Conservation (phyloP, 768 basidiomycete species). For the Rhizopogon salebrosus region DNA sequence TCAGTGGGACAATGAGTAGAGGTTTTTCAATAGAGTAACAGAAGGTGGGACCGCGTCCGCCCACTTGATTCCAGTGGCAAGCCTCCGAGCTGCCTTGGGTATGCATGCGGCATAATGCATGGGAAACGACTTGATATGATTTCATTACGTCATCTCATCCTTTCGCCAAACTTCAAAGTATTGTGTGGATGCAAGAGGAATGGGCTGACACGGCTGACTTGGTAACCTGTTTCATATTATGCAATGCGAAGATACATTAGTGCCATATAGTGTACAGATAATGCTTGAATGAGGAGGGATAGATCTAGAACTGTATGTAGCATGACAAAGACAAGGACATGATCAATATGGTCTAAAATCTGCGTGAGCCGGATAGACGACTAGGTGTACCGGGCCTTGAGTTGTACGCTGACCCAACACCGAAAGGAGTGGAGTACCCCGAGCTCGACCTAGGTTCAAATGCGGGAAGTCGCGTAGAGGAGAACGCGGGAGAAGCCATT, state of each 20-base stretch:
- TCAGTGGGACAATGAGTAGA: too few species aligned
- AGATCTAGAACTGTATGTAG: slow-evolving; percentile 7
- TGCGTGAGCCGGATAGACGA: slow-evolving; percentile 34
- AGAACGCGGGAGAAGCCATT: slow-evolving; percentile 43
- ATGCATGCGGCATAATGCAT: neutral
- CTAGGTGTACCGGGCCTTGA: slow-evolving; percentile 67
- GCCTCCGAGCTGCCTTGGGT: neutral
- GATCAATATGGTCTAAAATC: slow-evolving; percentile 18
- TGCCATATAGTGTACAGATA: slow-evolving; percentile 14
- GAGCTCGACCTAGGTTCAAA: slow-evolving; percentile 44
- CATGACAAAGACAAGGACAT: slow-evolving; percentile 1
- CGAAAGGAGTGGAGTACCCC: slow-evolving; percentile 55
- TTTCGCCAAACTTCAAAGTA: neutral
- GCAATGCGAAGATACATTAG: slow-evolving; percentile 9
- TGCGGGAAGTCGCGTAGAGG: slow-evolving; percentile 31
- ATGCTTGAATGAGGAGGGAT: slow-evolving; percentile 7
- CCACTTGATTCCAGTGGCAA: neutral
- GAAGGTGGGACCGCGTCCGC: too few species aligned
- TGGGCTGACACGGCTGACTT: too few species aligned
- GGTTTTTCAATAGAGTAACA: neutral
- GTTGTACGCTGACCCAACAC: slow-evolving; percentile 36
- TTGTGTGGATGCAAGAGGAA: too few species aligned
- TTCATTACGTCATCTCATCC: neutral
- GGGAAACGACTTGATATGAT: neutral
- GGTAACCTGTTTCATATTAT: neutral